Percentiles rank a stretch among this genome's conserved stretches.
Conservation (phyloP, 78 protist genomes). For the slime mould (Dictyostelium discoideum) region DNA sequence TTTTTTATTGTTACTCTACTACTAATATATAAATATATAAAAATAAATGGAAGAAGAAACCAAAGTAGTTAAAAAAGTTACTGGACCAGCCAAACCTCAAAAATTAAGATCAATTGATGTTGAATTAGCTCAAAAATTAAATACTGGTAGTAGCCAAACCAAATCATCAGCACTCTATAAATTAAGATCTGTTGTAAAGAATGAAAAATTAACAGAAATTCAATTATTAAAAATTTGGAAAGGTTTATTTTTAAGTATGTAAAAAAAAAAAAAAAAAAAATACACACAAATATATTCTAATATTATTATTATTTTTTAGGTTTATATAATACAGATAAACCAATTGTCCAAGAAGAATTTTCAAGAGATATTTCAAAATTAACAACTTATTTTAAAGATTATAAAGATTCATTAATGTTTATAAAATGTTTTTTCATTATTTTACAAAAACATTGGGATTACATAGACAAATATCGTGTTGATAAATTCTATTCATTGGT, state of each 20-base stretch:
- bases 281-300: too few species aligned
- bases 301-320: not conserved
- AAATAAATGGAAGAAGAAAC: not conserved
- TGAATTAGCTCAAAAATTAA: not conserved
- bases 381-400: not conserved
- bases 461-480: slow-evolving; percentile 40
- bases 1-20: not conserved
- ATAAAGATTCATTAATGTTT: not conserved
- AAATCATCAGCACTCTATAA: not conserved
- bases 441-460: slow-evolving; percentile 39
- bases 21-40: not conserved
- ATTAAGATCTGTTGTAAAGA: not conserved
- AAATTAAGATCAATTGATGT: not conserved
- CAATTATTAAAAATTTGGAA: slow-evolving; percentile 70
- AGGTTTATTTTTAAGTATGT: slow-evolving; percentile 68
- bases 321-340: slow-evolving; percentile 47
- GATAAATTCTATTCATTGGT: slow-evolving; percentile 58
- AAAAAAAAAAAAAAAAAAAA: too few species aligned
- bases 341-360: slow-evolving; percentile 50
- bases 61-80: not conserved
- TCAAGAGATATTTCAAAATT: slow-evolving; percentile 20
- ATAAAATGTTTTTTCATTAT: slow-evolving; percentile 37
- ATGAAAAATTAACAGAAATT: slow-evolving; percentile 18
- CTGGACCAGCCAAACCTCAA: not conserved
- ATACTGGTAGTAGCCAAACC: not conserved